Evolutionary conservation across 2,329 filamentous ascomycete genomes (phyloP).

Genomic region (Diaporthe capsici): DNA sequence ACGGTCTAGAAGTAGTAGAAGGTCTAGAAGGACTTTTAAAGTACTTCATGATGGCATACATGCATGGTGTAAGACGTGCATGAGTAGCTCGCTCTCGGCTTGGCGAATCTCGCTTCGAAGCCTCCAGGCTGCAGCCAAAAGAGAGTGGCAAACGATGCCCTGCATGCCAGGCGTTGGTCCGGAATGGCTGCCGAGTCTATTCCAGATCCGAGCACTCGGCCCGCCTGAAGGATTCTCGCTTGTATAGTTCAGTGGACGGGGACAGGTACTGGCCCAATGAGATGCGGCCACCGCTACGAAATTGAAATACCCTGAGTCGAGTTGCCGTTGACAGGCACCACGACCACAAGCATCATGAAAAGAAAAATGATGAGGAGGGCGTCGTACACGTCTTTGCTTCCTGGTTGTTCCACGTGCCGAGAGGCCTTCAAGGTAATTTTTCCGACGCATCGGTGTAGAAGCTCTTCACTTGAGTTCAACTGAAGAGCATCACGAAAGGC

Average conservation of each 20-base stretch:
- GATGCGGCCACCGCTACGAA: neutral
- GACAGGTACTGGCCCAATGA: neutral
- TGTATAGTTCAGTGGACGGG: neutral
- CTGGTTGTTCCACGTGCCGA: neutral
- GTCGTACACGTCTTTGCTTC: neutral
- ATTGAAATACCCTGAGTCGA: neutral
- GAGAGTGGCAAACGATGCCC: neutral
- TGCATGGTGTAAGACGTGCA: constrained; percentile 20
- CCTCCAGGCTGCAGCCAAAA: constrained; percentile 22
- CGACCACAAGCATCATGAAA: neutral
- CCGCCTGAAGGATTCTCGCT: constrained; percentile 27
- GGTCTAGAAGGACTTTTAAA: constrained; percentile 11
- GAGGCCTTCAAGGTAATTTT: too few species aligned
- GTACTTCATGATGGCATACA: neutral
- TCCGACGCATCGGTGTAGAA: neutral
- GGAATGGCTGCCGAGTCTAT: constrained; percentile 19
- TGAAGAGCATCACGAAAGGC: neutral
- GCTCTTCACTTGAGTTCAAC: neutral
- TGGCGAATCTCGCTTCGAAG: constrained; percentile 18
- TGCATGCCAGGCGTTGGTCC: neutral
- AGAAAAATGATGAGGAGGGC: neutral
- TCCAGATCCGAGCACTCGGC: constrained; percentile 9
- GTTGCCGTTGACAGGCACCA: neutral
- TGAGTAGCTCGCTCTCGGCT: constrained; percentile 9
- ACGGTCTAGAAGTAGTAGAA: neutral